A percentile compares a stretch with the other conserved stretches of the same genome.
These are phyloP conservation scores for Sordariomycetes sp. DNA, from an alignment of 2,329 filamentous ascomycete species.

Conservation along the genomic window DNA sequence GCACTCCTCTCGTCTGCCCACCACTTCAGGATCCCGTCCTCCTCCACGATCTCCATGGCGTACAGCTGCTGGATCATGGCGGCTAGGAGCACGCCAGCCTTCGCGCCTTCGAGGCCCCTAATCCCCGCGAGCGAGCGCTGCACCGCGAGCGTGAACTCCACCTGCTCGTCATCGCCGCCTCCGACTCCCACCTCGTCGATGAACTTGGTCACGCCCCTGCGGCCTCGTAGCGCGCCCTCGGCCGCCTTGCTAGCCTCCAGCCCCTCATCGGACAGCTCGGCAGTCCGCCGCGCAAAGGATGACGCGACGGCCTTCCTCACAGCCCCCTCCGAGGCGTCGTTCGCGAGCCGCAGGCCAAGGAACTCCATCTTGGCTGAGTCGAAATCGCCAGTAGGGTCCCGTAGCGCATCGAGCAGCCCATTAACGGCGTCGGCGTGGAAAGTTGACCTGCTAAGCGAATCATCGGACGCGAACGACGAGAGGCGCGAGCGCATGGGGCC, in stretches of 20 bases:
- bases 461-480: constrained; percentile 63
- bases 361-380: constrained; percentile 80
- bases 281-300: constrained; percentile 73
- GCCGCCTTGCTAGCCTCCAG: constrained; percentile 56
- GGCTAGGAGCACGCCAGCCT: constrained; percentile 55
- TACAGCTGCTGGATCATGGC: constrained; percentile 78
- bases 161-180: constrained; percentile 63
- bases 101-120: constrained; percentile 42
- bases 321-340: constrained; percentile 80
- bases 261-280: constrained; percentile 49
- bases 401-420: constrained; percentile 78
- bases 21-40: constrained; percentile 82
- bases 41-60: constrained; percentile 72
- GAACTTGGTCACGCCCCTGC: constrained; percentile 43
- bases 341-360: constrained; percentile 82
- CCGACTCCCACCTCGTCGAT: constrained; percentile 50
- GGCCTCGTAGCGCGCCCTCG: constrained; percentile 44
- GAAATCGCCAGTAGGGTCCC: constrained; percentile 65
- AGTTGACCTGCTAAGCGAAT: constrained; percentile 48
- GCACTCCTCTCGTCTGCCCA: constrained; percentile 68
- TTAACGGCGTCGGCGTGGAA: constrained; percentile 85
- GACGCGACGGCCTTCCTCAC: constrained; percentile 79
- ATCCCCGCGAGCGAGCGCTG: constrained; percentile 67
- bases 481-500: constrained; percentile 43
- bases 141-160: constrained; percentile 72